Conservation (phyloP, 2,329 filamentous ascomycete genomes). For the Thielaviopsis populi region DNA sequence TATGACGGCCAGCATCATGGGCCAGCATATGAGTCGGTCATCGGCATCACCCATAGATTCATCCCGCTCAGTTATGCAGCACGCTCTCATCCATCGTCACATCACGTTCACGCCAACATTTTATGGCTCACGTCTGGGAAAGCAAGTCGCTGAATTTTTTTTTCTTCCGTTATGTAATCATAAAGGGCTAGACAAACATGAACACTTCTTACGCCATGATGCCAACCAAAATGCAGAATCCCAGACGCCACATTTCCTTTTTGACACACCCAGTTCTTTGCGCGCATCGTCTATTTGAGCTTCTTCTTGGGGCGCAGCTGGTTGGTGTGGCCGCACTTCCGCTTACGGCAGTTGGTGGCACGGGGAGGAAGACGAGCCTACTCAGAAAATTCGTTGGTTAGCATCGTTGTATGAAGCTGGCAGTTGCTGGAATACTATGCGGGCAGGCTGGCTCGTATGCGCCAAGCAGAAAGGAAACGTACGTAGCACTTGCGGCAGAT, state of each 20-base stretch:
- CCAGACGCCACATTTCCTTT: constrained; percentile 31
- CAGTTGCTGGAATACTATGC: too few relatives aligned
- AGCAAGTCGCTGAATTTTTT: constrained; percentile 18
- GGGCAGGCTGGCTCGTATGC: not conserved
- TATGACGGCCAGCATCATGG: too few relatives aligned
- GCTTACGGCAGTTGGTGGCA: constrained; percentile 99
- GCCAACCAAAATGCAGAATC: constrained; percentile 19
- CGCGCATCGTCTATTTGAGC: constrained; percentile 53
- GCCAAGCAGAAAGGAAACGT: constrained; percentile 30
- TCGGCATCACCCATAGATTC: not conserved
- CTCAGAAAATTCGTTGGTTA: not conserved
- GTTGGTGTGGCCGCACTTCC: constrained; percentile 99
- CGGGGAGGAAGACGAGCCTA: constrained; percentile 79
- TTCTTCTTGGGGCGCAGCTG: constrained; percentile 99
- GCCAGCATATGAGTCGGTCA: too few relatives aligned
- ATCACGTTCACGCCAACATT: constrained; percentile 1
- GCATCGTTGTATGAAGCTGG: not conserved
- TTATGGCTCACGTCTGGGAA: constrained; percentile 1
- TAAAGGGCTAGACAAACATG: constrained; percentile 18
- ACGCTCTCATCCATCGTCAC: not conserved
- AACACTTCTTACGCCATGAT: constrained; percentile 15
- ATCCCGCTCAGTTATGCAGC: not conserved
- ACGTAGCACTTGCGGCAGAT: constrained; percentile 99
- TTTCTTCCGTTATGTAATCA: constrained; percentile 21
- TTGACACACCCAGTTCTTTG: constrained; percentile 20